phyloP scores from a whole-genome alignment of 441 rosid species.

The Omphalea diandra region DNA sequence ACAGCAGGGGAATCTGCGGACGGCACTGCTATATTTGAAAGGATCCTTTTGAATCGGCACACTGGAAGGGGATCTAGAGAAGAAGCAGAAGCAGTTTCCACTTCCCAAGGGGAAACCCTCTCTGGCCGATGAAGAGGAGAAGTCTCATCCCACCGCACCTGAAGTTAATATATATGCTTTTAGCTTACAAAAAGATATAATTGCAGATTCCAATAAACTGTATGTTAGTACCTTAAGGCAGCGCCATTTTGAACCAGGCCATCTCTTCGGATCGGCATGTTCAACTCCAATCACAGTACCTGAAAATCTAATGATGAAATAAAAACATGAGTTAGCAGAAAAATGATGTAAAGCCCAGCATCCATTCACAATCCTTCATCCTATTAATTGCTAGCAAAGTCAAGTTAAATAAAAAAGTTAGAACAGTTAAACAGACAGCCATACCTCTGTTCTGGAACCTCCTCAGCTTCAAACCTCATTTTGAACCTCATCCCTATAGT shows the following conservation, averaged over 20 bases:
- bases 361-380: neutral
- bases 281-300: constrained; percentile 80
- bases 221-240: constrained; percentile 62
- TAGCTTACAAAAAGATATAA: neutral
- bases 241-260: constrained; percentile 80
- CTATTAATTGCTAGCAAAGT: neutral
- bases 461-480: constrained; percentile 94
- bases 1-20: constrained; percentile 56
- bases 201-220: neutral
- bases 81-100: constrained; percentile 75
- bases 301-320: constrained; percentile 47
- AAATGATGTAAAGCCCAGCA: neutral
- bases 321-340: neutral
- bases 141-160: constrained; percentile 89
- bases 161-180: constrained; percentile 6
- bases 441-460: constrained; percentile 87
- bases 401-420: neutral
- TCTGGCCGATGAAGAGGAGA: constrained; percentile 66
- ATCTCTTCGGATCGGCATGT: constrained; percentile 56
- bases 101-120: constrained; percentile 87
- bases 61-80: constrained; percentile 59
- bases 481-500: too few relatives aligned
- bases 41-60: constrained; percentile 58
- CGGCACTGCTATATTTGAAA: constrained; percentile 42
- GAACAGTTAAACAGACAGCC: neutral